Evolutionary conservation across 2,329 filamentous ascomycete species (phyloP).

Genomic region (Arthroderma uncinatum): DNA sequence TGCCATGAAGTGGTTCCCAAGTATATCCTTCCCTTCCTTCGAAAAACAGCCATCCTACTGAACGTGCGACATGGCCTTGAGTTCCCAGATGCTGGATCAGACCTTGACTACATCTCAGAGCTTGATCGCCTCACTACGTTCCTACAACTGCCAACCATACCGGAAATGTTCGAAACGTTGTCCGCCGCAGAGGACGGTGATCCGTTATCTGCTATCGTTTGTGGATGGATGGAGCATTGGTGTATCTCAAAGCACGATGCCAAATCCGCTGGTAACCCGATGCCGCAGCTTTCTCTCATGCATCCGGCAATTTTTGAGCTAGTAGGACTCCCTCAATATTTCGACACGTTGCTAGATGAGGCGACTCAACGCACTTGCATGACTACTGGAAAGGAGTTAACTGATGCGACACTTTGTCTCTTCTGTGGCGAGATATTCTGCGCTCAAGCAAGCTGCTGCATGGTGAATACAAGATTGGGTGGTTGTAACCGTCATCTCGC

Average conservation of each 20-base stretch:
- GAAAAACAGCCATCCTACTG: constrained; percentile 72
- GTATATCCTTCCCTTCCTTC: constrained; percentile 81
- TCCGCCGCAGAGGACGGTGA: constrained; percentile 30
- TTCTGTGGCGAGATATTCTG: constrained; percentile 97
- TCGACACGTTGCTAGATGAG: constrained; percentile 84
- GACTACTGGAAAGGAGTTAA: constrained; percentile 80
- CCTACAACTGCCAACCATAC: constrained; percentile 64
- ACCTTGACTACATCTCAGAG: constrained; percentile 49
- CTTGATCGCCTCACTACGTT: constrained; percentile 67
- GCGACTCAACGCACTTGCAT: constrained; percentile 74
- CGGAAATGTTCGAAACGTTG: constrained; percentile 60
- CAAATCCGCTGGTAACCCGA: constrained; percentile 15
- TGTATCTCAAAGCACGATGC: constrained; percentile 22
- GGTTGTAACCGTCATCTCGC: constrained; percentile 85
- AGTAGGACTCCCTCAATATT: constrained; percentile 82
- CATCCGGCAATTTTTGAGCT: constrained; percentile 93
- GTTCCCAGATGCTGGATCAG: constrained; percentile 56
- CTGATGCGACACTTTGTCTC: constrained; percentile 81
- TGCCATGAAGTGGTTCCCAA: constrained; percentile 47
- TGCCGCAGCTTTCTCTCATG: constrained; percentile 42
- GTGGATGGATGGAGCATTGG: constrained; percentile 59
- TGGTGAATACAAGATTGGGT: constrained; percentile 56
- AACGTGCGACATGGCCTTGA: constrained; percentile 83
- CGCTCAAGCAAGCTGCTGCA: constrained; percentile 84
- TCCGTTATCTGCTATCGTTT: constrained; percentile 41